Base-by-base conservation (phyloP, 2,329 filamentous ascomycete species). In the Arthrinium phaeospermum region DNA sequence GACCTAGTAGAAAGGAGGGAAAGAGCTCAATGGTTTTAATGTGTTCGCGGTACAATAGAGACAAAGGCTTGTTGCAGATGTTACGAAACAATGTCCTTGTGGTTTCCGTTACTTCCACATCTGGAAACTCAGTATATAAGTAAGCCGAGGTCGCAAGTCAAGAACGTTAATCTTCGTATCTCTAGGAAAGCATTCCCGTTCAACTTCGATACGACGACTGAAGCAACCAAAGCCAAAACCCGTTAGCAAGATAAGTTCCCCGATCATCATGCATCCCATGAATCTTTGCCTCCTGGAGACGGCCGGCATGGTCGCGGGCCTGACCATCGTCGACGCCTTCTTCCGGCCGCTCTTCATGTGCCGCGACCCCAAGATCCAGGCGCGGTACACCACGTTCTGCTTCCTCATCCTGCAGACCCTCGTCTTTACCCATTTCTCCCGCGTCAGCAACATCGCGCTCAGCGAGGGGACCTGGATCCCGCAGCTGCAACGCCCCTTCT, bases 41-140 rank as follows among this genome's bases (percentile, higher is more conserved):
- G 10, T 41, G 37, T 10, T 41, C 10, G 37, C 37, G 8, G 37
- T 41, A 41, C 37, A 10, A 41, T 41, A 10, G 13, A 10, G 27
- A 34, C 27, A 57, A 22, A 22, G 22, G 44, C 13, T 22, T 16
- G 16, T 45, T 24, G 7, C 3, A 1, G 6, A 30, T 30, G 24
- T 30, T 30, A 16, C 24, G 12, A 6, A 30, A 14, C 51, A 57
- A 19, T 34, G 27, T 4, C 30, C 22, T 61, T 61, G 27, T 61
- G 6, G 8, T 4, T 12, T 12, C 6, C 14, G 1, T 57, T 8
- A 1, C 12, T 7, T 2, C 2, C 0, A 37, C 10, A 10, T 12
- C 16, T 10, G 7, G 30, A 22, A 2, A 12, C 10, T n/a, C 7
- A 34, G 53, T 37, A 61, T 37, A 61, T 37, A 12, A 19, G 10